These are phyloP conservation scores for grape (Vitis vinifera) DNA, from an alignment of 164 flowering plant genomes.

Conservation along the genomic window DNA sequence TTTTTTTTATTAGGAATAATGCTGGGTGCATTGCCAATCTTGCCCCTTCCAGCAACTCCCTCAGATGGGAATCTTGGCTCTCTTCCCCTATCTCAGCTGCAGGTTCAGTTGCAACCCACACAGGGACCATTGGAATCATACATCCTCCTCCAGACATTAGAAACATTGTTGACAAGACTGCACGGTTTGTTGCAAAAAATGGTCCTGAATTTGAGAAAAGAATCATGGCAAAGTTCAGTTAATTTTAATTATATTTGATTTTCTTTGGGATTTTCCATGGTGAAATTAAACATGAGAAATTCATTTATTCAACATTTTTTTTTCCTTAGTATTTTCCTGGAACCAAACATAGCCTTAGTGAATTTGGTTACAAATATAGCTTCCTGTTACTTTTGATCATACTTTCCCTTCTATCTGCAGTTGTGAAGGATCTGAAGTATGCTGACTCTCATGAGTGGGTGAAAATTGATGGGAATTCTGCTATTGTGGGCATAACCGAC, in stretches of 20 bases:
- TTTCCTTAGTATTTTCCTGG: no score
- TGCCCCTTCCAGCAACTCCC: constrained; percentile 92
- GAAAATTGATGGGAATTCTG: constrained; percentile 54
- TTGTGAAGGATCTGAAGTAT: constrained; percentile 68
- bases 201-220: constrained; percentile 96
- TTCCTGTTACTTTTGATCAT: background rate
- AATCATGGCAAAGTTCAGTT: constrained; percentile 85
- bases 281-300: no score
- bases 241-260: no score
- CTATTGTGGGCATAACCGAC: constrained; percentile 70
- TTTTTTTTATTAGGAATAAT: constrained; percentile 22
- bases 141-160: constrained; percentile 96
- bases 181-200: constrained; percentile 88
- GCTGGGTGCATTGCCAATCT: constrained; percentile 58
- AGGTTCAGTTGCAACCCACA: constrained; percentile 74
- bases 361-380: background rate
- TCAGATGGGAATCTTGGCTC: constrained; percentile 79
- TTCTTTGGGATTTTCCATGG: no score
- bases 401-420: constrained; percentile 32
- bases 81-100: constrained; percentile 69
- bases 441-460: constrained; percentile 78
- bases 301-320: no score
- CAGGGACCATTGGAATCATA: constrained; percentile 90
- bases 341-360: no score
- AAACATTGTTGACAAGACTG: constrained; percentile 83